Conservation (phyloP, 139 green algal species). For the Astrephomene gubernaculifera region DNA sequence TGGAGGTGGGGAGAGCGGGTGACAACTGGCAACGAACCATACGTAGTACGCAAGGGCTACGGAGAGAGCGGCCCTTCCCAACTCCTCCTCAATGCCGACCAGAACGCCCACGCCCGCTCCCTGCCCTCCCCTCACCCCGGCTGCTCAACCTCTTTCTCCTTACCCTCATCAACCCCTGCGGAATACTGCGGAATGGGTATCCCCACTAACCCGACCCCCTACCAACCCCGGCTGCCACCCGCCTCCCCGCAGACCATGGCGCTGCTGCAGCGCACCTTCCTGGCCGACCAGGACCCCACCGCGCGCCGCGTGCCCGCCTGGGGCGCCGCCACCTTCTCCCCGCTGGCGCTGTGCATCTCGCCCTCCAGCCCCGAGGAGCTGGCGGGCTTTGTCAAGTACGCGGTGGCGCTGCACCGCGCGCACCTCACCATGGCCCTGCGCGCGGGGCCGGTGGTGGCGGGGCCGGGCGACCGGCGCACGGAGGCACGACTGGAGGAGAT, state of each 20-base stretch:
- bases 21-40: no score
- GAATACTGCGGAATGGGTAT: no score
- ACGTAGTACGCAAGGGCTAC: no score
- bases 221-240: neutral
- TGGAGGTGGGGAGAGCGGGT: constrained; percentile 56
- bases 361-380: constrained; percentile 60
- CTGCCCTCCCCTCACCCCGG: no score
- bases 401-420: constrained; percentile 54
- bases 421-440: constrained; percentile 35
- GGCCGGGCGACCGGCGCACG: neutral
- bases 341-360: constrained; percentile 74
- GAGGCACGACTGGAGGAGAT: constrained; percentile 38
- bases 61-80: no score
- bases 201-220: no score
- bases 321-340: constrained; percentile 81
- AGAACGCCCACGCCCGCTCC: no score
- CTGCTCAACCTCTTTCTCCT: no score
- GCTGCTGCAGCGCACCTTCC: constrained; percentile 69
- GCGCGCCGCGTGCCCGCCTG: constrained; percentile 79
- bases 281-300: constrained; percentile 36
- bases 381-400: constrained; percentile 71
- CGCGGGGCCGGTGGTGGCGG: neutral
- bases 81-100: no score
- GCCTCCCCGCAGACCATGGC: constrained; percentile 57
- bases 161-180: no score